Base-by-base conservation (phyloP, 257 asterid genomes). In the Nemophila menziesii region DNA sequence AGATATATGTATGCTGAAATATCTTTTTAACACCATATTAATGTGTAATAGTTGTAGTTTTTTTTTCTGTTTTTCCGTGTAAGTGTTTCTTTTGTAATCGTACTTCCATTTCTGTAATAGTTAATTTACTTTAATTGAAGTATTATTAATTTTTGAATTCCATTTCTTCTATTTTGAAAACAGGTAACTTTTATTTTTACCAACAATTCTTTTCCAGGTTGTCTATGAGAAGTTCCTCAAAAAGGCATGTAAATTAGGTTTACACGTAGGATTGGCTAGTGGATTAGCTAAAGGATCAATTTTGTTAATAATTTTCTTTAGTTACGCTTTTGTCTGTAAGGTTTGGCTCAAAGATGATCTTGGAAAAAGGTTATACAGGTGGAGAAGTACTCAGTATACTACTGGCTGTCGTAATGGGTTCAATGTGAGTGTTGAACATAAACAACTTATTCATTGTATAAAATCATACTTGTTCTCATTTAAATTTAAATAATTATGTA, bases 321-420 rank as follows among this genome's bases (percentile, higher is more conserved):
- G 74, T 53, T 80, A 79, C 38, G 81, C 67, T 44, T 22, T n/a
- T 80, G 65, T 83, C 89, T 18, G 47, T 77, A 5, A 77, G 93
- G 84, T 80, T 46, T 51, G 93, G 93, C 46, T 78, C 58, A 0
- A 80, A 62, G 61, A 63, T 80, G 87, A 71, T 80, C 47, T 22
- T 68, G 71, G 87, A 80, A 57, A 77, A 57, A 52, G 87, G 73
- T 8, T 80, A 80, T 11, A 66, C 73, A 0, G 93, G 93, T 34
- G 93, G 93, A 22, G 64, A 74, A 15, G 93, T 80, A 51, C 60
- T 80, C 46, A 80, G 52, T 33, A 73, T 80, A 45, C 68, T 78
- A 22, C 16, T 73, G 21, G 81, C 93, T 3, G 73, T 80, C 15
- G 48, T 80, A 48, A 67, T 72, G 14, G 93, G 84, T 61, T 77